Conservation (phyloP, 2,329 filamentous ascomycete genomes). For the Harringtonia lauricola region DNA sequence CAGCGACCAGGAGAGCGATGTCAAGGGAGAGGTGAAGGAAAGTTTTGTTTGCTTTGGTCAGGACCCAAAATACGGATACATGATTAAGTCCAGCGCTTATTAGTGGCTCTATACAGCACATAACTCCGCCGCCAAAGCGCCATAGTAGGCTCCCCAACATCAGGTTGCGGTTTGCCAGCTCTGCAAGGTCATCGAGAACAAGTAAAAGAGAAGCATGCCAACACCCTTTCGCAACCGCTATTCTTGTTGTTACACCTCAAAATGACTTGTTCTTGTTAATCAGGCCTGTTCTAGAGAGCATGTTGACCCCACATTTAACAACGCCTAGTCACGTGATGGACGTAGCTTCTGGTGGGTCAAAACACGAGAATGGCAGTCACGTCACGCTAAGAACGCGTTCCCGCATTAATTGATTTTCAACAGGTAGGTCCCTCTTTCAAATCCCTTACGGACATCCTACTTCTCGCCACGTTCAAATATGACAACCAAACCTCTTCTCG, state of each 20-base stretch:
- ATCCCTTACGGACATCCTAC: neutral
- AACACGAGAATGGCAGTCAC: slow-evolving; percentile 11
- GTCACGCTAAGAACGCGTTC: slow-evolving; percentile 18
- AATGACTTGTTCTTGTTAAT: too few species aligned
- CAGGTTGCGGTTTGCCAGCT: too few species aligned
- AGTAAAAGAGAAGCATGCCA: too few species aligned
- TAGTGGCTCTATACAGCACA: neutral
- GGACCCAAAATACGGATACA: neutral
- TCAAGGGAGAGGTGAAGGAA: neutral
- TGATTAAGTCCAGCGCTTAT: too few species aligned
- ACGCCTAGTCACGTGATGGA: slow-evolving; percentile 11
- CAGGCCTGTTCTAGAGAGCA: too few species aligned
- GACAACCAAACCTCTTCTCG: neutral
- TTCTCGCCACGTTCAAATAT: neutral
- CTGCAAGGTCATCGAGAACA: too few species aligned
- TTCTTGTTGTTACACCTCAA: too few species aligned
- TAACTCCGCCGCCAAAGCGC: too few species aligned
- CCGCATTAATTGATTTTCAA: slow-evolving; percentile 12
- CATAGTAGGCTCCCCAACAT: too few species aligned
- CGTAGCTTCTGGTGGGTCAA: slow-evolving; percentile 3
- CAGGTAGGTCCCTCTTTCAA: neutral
- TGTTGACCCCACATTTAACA: neutral
- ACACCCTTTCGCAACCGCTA: too few species aligned
- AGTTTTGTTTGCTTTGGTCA: neutral
- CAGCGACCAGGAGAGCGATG: neutral